phyloP scores from a whole-genome alignment of 768 basidiomycete genomes.

The Cystobasidium onofrii region DNA sequence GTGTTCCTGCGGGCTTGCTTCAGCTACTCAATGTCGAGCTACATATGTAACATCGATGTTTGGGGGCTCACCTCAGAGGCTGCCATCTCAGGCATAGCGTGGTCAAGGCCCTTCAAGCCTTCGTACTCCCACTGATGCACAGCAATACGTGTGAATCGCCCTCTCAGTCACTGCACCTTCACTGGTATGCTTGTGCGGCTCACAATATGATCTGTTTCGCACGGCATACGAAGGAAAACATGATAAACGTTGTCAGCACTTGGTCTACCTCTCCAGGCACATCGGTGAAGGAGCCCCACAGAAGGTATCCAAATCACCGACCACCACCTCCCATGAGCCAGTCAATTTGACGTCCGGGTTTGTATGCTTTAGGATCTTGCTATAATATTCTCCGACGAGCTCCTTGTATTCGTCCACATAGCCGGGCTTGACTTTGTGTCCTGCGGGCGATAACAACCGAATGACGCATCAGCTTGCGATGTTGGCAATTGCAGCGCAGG shows the following conservation, averaged over 20 bases:
- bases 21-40: too few species aligned
- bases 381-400: conserved; percentile 79
- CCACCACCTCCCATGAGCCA: conserved; percentile 83
- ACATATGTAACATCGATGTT: not conserved
- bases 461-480: not conserved
- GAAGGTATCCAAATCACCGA: conserved; percentile 85
- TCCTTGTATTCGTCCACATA: conserved; percentile 73
- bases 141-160: conserved; percentile 15
- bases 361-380: conserved; percentile 64
- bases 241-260: not conserved
- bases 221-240: too few species aligned
- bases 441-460: conserved; percentile 49
- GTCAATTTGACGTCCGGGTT: conserved; percentile 74
- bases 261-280: not conserved
- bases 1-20: conserved; percentile 51
- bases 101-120: conserved; percentile 82
- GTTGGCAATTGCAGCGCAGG: too few species aligned
- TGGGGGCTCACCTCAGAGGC: conserved; percentile 56
- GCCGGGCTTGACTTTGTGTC: conserved; percentile 77
- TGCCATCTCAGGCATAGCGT: conserved; percentile 58
- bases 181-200: not conserved
- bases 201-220: conserved; percentile 30
- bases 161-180: not conserved
- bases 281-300: conserved; percentile 46
- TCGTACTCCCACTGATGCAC: conserved; percentile 65